Evolutionary conservation across 2,329 filamentous ascomycete genomes (phyloP), one percentile per base, ranked within the genome.

Genomic region (Fusarium subtropicale): DNA sequence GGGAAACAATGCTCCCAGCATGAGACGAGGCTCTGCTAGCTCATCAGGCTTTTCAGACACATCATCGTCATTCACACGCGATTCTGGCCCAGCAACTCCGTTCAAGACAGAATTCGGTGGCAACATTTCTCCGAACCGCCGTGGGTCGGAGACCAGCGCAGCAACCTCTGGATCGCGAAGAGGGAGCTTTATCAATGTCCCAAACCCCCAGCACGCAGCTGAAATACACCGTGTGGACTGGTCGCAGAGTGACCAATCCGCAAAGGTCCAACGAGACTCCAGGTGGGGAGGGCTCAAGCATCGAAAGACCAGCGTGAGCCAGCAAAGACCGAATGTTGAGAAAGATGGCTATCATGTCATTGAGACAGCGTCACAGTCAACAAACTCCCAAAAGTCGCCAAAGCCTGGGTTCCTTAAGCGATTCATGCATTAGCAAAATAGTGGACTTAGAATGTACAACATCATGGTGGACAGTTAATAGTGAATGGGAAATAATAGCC

Each of bases 171-270:
- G 61, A 26, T 74, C 72, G 13, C 60, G 72, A 15, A 69, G 65
- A 33, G 60, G 67, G 16, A 74, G 72, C 53, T 42, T 62, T 12
- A 54, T 58, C 41, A 63, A 63, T 22, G 39, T 66, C 3, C 34
- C 45, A 50, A 68, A 69, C 15, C 62, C 68, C n/a, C 71, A 74
- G 42, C 58, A 58, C 12, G 53, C 61, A 15, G 60, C 69, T 15
- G 69, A 80, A 31, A 78, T 82, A 56, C 80, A 81, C 69, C 79
- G 82, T 33, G 83, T 85, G 57, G 86, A 89, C 75, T 90, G 87
- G 87, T 85, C 85, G 31, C 87, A 89, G 74, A 84, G 82, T 70
- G 87, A 88, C 65, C 85, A 88, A 54, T 46, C 64, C 8, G 56
- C 64, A 36, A 64, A 69, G 44, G 47, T 58, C 39, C 85, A 81